These are phyloP conservation scores for Amanita phalloides DNA, from an alignment of 768 basidiomycete species.

Conservation along the genomic window DNA sequence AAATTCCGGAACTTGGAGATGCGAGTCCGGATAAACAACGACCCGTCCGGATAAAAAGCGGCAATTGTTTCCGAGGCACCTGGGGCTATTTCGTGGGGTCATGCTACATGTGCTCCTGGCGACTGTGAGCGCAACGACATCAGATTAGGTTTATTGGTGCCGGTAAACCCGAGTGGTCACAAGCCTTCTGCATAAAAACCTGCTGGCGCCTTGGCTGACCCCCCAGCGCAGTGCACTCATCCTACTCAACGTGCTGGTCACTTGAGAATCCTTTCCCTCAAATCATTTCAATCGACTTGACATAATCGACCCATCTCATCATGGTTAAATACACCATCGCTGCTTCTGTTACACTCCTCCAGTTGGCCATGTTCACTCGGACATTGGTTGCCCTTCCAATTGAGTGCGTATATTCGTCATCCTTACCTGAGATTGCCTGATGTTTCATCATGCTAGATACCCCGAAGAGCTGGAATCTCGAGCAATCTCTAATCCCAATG, in stretches of 20 bases:
- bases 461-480: not conserved
- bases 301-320: not conserved
- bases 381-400: constrained; percentile 18
- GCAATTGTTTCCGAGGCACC: no score
- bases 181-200: no score
- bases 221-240: not conserved
- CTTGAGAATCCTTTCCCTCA: not conserved
- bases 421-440: not conserved
- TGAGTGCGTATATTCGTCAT: constrained; percentile 7
- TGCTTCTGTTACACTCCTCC: constrained; percentile 9
- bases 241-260: not conserved
- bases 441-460: not conserved
- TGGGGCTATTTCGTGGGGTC: no score
- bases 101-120: no score
- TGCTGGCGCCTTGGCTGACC: not conserved
- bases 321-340: not conserved
- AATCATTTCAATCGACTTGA: not conserved
- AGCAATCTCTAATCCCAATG: no score
- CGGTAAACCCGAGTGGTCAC: no score
- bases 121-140: no score
- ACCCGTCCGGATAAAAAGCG: no score
- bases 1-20: no score
- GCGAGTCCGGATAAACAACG: no score
- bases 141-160: no score
- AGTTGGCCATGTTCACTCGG: constrained; percentile 18